Evolutionary conservation across 305 asterid species (phyloP).

Genomic region (Fraxinus baroniana): DNA sequence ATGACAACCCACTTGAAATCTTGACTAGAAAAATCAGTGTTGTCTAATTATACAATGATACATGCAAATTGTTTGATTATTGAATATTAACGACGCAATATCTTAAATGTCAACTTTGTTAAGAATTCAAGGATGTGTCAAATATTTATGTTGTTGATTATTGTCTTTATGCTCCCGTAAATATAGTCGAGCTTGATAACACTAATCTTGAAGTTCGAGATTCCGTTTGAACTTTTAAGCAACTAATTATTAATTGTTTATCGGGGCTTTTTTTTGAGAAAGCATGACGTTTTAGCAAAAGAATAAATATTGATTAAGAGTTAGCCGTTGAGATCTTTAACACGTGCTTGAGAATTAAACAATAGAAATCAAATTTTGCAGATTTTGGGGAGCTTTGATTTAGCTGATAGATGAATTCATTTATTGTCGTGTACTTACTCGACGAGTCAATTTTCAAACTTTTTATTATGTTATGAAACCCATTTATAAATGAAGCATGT

Average conservation of each 20-base stretch:
- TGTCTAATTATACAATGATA: not conserved
- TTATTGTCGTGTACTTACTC: not conserved
- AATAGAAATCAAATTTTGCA: constrained; percentile 8
- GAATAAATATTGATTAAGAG: constrained; percentile 17
- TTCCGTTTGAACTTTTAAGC: not conserved
- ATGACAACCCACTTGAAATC: not conserved
- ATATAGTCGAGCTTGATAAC: not conserved
- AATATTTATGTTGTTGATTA: no score
- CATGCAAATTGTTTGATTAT: not conserved
- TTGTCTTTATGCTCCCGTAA: not conserved
- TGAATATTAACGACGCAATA: not conserved
- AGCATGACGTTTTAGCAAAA: constrained; percentile 1
- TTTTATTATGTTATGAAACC: no score
- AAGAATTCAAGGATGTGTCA: not conserved
- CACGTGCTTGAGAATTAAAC: constrained; percentile 25
- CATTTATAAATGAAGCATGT: no score
- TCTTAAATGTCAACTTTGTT: not conserved
- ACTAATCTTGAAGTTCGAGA: not conserved
- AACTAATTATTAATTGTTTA: not conserved
- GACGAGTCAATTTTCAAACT: not conserved
- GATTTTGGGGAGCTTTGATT: constrained; percentile 14
- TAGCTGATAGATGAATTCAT: not conserved
- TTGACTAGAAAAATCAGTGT: not conserved
- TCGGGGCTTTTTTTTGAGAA: not conserved
- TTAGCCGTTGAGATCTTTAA: constrained; percentile 40